A percentile compares a stretch with the other conserved stretches of the same genome.
phyloP scores from a whole-genome alignment of 805 yeast species.

The Huiozyma naganishii region DNA sequence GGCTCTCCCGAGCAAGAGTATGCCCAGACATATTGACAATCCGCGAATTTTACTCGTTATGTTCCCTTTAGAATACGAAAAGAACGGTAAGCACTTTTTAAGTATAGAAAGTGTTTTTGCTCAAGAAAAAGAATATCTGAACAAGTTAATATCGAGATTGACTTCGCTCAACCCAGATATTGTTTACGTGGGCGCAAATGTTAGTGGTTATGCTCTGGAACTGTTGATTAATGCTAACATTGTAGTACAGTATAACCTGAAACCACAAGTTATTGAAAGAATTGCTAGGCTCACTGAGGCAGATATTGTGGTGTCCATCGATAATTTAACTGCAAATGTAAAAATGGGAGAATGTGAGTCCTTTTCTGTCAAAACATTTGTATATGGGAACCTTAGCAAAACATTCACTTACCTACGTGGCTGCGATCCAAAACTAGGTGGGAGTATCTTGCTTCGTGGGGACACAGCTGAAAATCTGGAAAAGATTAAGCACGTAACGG shows the following conservation, averaged over 20 bases:
- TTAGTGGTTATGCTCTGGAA: conserved; percentile 72
- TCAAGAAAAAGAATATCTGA: conserved; percentile 78
- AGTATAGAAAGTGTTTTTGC: conserved; percentile 75
- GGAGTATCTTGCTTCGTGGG: conserved; percentile 83
- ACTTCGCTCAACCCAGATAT: conserved; percentile 68
- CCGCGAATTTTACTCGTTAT: conserved; percentile 77
- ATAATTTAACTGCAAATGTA: conserved; percentile 62
- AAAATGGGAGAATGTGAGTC: conserved; percentile 64
- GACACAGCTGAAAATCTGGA: conserved; percentile 49
- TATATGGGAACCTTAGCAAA: conserved; percentile 45
- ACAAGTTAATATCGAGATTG: conserved; percentile 70
- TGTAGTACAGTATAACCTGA: conserved; percentile 70
- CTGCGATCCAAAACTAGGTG: conserved; percentile 60
- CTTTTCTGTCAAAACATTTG: conserved; percentile 62
- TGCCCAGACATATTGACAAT: conserved; percentile 51
- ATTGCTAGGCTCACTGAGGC: conserved; percentile 72
- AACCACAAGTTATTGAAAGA: conserved; percentile 71
- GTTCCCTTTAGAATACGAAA: conserved; percentile 81
- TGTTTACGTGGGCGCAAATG: conserved; percentile 64
- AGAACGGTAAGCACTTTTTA: conserved; percentile 67
- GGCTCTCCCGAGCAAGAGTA: conserved; percentile 63
- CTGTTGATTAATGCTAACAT: conserved; percentile 64
- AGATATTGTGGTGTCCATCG: conserved; percentile 78
- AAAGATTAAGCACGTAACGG: conserved; percentile 66
- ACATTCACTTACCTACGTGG: conserved; percentile 76